Base-by-base conservation (phyloP, 345 rosid genomes). In the Clausena lansium region DNA sequence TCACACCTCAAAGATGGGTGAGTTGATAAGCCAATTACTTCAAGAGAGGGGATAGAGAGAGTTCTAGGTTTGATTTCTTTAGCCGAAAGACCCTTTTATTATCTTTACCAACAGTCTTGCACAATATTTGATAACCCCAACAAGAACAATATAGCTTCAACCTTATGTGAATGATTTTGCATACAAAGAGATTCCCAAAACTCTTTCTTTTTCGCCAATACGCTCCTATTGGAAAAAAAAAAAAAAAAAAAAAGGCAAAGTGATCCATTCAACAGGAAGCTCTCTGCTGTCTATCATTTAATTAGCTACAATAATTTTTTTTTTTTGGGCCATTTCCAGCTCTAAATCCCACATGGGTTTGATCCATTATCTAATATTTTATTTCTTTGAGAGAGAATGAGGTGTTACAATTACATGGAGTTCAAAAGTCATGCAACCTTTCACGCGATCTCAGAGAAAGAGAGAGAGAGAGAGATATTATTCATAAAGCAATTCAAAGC, bases 341-440 rank as follows among this genome's bases (percentile, higher is more conserved):
- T 60, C 54, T 57, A 50, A 45, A 47, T 70, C 33, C 27, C 70
- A 77, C 80, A 24, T 78, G 76, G 39, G 55, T 39, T 70, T 71
- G 20, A n/a, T 47, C 58, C 68, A 39, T 70, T 70, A 59, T 41
- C 17, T 30, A 77, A 41, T 59, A 30, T 41, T 62, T 14, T 64
- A 75, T 55, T 25, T 13, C 24, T 38, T 19, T 5, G 67, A 66
- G 39, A 67, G 66, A 67, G 57, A 45, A 6, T 20, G 47, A 52
- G 24, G 2, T 13, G 32, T 38, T 38, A 35, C 41, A 45, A 13
- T 45, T 63, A 57, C 65, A 61, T 63, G 61, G 65, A 54, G 70
- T 9, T 39, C 64, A 74, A 81, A 81, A 78, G 81, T 76, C 79
- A 81, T 74, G 81, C 70, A 69, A 74, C 81, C 84, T 81, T 81